Evolutionary conservation across 768 basidiomycete species (phyloP).

Genomic region (Pleurotus tuoliensis): DNA sequence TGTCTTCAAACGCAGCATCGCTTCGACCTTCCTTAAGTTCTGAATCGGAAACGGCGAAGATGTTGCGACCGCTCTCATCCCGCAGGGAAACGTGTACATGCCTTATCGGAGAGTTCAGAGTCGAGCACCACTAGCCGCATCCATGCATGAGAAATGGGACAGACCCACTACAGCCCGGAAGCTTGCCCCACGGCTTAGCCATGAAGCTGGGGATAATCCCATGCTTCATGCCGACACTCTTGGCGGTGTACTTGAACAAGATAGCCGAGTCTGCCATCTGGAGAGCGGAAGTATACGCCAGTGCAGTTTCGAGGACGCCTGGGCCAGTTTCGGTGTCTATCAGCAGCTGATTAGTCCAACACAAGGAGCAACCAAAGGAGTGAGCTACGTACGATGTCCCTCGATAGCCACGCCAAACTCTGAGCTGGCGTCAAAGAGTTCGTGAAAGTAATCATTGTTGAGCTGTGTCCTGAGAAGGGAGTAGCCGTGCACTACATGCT

Average conservation of each 20-base stretch:
- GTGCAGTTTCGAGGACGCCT: slow-evolving; percentile 82
- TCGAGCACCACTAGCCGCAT: neutral
- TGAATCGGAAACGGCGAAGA: slow-evolving; percentile 69
- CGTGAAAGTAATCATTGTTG: slow-evolving; percentile 86
- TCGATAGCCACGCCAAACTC: slow-evolving; percentile 81
- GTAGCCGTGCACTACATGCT: slow-evolving; percentile 86
- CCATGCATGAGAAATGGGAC: slow-evolving; percentile 10
- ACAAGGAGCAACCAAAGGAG: neutral
- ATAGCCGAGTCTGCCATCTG: slow-evolving; percentile 90
- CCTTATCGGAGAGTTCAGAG: slow-evolving; percentile 28
- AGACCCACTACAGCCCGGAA: slow-evolving; percentile 94
- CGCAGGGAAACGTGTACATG: slow-evolving; percentile 92
- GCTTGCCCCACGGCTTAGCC: slow-evolving; percentile 95
- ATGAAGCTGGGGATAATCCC: slow-evolving; percentile 94
- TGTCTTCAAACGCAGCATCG: slow-evolving; percentile 75
- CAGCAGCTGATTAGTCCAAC: neutral
- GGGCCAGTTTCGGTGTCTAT: slow-evolving; percentile 92
- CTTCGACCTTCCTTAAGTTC: slow-evolving; percentile 61
- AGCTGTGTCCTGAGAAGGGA: slow-evolving; percentile 88
- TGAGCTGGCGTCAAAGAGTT: slow-evolving; percentile 72
- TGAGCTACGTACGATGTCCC: slow-evolving; percentile 64
- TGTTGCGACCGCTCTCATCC: slow-evolving; percentile 62
- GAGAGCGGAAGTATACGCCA: slow-evolving; percentile 75
- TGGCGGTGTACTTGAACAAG: slow-evolving; percentile 89
- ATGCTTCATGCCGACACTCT: slow-evolving; percentile 87